These are phyloP conservation scores for Lecanicillium sp. DNA, from an alignment of 2,329 filamentous ascomycete species.

Conservation along the genomic window DNA sequence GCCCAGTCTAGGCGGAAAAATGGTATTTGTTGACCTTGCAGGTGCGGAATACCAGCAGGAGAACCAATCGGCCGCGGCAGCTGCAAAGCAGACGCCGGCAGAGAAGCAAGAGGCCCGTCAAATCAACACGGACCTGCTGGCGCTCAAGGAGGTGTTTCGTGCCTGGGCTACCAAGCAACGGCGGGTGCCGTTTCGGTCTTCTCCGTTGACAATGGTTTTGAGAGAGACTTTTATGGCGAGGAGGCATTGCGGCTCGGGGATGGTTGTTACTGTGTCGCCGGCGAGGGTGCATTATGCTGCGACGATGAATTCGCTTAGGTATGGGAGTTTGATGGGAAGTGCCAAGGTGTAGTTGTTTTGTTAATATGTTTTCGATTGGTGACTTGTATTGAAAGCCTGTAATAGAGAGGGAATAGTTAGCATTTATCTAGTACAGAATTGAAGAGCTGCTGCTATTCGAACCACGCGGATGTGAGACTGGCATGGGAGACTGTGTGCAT, in stretches of 20 bases:
- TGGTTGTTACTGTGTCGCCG: slow-evolving; percentile 27
- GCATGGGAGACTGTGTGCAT: too few relatives aligned
- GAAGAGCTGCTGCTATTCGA: too few relatives aligned
- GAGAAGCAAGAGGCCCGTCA: slow-evolving; percentile 31
- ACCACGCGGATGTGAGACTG: too few relatives aligned
- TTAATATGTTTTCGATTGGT: too few relatives aligned
- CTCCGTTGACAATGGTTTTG: slow-evolving; percentile 33
- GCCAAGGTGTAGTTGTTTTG: background rate
- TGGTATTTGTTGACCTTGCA: slow-evolving; percentile 37
- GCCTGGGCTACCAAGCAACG: slow-evolving; percentile 23
- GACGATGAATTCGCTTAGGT: slow-evolving; percentile 34
- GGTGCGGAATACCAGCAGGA: slow-evolving; percentile 33
- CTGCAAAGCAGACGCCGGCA: slow-evolving; percentile 23
- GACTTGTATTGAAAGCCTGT: too few relatives aligned
- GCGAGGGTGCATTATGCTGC: slow-evolving; percentile 25
- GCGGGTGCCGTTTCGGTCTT: slow-evolving; percentile 32
- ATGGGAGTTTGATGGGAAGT: slow-evolving; percentile 29
- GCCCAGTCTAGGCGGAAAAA: slow-evolving; percentile 28
- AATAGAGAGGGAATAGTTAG: too few relatives aligned
- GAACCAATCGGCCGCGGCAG: slow-evolving; percentile 10
- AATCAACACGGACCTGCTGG: slow-evolving; percentile 35
- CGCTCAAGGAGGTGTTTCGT: slow-evolving; percentile 37
- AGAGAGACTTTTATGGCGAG: slow-evolving; percentile 24
- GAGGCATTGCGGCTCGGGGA: slow-evolving; percentile 8
- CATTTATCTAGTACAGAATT: too few relatives aligned